Base-by-base conservation (phyloP, 768 basidiomycete genomes). In the Trametes cingulata region DNA sequence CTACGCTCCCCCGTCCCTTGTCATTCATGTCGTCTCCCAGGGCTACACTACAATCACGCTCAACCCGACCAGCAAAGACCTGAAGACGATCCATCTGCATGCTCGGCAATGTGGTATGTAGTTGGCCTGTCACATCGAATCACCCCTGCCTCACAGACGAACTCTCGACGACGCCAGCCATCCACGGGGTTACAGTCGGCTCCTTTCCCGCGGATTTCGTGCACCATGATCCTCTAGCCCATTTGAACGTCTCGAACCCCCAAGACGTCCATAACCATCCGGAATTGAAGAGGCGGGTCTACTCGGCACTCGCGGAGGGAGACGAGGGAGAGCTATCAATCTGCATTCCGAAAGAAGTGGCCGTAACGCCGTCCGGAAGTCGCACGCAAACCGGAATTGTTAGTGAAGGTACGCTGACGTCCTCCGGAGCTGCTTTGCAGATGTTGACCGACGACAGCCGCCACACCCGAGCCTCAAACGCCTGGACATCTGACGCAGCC, bases 301-400 rank as follows among this genome's bases (percentile, higher is more conserved):
- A 95, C 77, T 85, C 93, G 0, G 93, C 96, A 0, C 79, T 95
- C 52, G 85, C 93, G 61, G 97, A 98, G 69, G 83, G 86, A 42
- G 94, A 96, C 65, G 94, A 98, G 72, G 97, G 96, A 58, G 97
- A 98, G 74, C 72, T 99, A 33, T 93, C 93, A 6, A 93, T 99
- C 67, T 84, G 87, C 12, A 85, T 98, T 60, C 91, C 91, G 9
- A 80, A 79, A 67, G 88, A 89, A 60, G 86, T 89, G 17, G 77
- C 82, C 51, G 74, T 88, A 67, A 87, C 78, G 73, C 85, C 82
- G 61, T 84, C 85, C 29, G 81, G 82, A 25, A 79, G 78, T 62
- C 55, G 61, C 25, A 65, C 78, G 24, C 67, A 74, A 39, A 66
- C 77, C 10, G 80, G 79, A 27, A 73, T 82, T 33, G 74, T 77